Base-by-base conservation (phyloP, 441 rosid genomes). In the Mallotus japonicus region DNA sequence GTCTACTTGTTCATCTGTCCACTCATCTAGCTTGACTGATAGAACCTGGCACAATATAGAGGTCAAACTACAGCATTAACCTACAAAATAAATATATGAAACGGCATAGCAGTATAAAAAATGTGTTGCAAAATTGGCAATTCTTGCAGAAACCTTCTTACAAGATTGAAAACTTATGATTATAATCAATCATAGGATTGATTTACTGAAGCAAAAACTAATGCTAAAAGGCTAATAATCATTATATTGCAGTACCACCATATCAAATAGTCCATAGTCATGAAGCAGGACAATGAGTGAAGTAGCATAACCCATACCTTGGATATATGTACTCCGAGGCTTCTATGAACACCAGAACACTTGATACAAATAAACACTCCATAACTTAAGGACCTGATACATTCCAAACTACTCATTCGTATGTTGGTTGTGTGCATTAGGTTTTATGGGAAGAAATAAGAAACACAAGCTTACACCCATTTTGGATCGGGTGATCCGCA, bases 261-360 rank as follows among this genome's bases (percentile, higher is more conserved):
- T 19, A 64, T 55, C 17, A 37, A 62, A 64, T 37, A 51, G 24
- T 63, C 17, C 10, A 13, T 9, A 16, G 28, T 28, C 46, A 56
- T 16, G 12, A 8, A 16, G 46, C 59, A 65, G 54, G 14, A 9
- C 22, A 17, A 24, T 1, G 15, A 34, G 57, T 42, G 15, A 64
- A 67, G 50, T 56, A 47, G 53, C 32, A 14, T 46, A 51, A 73
- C 64, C 67, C 74, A 42, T 74, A 95, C 99, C 96, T 92, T 95
- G 73, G 99, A 84, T 81, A 92, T 85, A 77, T 95, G 99, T 65
- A 90, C 97, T 67, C 99, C 99, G 76, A 95, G 98, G 90, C 99
- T 89, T 83, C 99, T 84, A 78, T 95, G 99, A 61, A 89, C 83
- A 71, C 99, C 99, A 50, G 99, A 93, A 76, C 99, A 95, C 86